Base-by-base conservation (phyloP, 331 rosid species). In the Spiraea crenata region DNA sequence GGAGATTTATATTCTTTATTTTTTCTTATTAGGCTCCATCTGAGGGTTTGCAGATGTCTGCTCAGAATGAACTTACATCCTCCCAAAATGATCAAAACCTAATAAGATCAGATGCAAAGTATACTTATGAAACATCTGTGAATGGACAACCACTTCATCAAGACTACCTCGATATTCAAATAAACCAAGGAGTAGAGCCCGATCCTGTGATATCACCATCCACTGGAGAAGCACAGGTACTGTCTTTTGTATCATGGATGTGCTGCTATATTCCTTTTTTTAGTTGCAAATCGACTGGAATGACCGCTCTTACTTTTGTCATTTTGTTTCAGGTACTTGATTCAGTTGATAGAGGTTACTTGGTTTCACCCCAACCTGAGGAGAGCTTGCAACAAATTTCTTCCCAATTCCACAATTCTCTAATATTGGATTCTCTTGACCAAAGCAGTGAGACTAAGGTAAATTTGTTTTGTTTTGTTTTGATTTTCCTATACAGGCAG, bases 311-410 rank as follows among this genome's bases (percentile, higher is more conserved):
- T 52, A 25, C 31, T 25, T 25, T 25, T 25, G 31, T 25, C 31
- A 16, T 48, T 58, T 67, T 65, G 17, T 74, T 65, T 57, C 80
- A 77, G 95, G 83, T 81, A 66, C 76, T 76, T 13, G 92, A 88
- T 77, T 82, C 90, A 20, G 80, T 78, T 71, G 95, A 89, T 72
- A 75, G 84, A 73, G 78, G 79, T 59, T 88, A 79, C 72, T 80
- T 72, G 64, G 82, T 79, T 69, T 70, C 72, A 59, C 74, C 90
- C 58, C 96, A 85, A 67, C 72, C 85, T 60, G 98, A 90, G 70
- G 83, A 73, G 74, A 81, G 82, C 78, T 70, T 89, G 67, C 97
- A 86, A 70, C 96, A 91, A 78, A 67, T 91, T 74, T 85, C 98
- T 65, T 77, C 98, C 50, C 98, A 91, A 49, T 91, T 91, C 84